phyloP scores from a whole-genome alignment of 306 rosid species.

The Citrullus colocynthis region DNA sequence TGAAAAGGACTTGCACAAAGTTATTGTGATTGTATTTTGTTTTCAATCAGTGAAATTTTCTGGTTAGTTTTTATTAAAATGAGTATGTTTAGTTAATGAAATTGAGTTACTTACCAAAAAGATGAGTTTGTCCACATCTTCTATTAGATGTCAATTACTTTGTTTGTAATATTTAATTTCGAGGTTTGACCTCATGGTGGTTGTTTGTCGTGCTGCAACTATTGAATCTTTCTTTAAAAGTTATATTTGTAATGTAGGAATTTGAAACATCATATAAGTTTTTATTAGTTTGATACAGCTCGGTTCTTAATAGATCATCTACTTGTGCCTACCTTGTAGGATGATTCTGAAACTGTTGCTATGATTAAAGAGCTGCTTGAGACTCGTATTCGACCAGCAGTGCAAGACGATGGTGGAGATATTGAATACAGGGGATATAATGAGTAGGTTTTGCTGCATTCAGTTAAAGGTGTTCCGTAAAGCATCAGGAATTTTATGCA shows the following conservation, averaged over 20 bases:
- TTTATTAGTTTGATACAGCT: neutral
- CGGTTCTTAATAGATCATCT: neutral
- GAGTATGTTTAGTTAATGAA: neutral
- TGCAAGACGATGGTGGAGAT: conserved; percentile 98
- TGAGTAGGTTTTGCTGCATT: conserved; percentile 30
- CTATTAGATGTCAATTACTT: neutral
- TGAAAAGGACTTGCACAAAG: neutral
- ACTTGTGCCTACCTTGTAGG: conserved; percentile 26
- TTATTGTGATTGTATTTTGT: neutral
- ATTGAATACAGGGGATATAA: conserved; percentile 72
- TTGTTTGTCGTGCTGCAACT: neutral
- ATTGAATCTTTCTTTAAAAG: neutral
- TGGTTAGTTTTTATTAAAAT: neutral
- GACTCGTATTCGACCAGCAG: conserved; percentile 92
- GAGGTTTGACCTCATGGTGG: neutral
- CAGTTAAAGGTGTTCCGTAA: neutral
- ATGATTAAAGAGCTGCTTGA: conserved; percentile 96
- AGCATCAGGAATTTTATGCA: neutral
- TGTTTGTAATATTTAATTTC: neutral
- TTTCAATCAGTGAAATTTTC: neutral
- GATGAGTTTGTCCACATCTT: neutral
- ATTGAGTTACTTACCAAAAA: neutral
- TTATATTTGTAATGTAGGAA: neutral
- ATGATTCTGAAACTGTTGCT: conserved; percentile 91
- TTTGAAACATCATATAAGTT: neutral